phyloP scores from a whole-genome alignment of 106 monocot species.

The Apostasia ramifera region DNA sequence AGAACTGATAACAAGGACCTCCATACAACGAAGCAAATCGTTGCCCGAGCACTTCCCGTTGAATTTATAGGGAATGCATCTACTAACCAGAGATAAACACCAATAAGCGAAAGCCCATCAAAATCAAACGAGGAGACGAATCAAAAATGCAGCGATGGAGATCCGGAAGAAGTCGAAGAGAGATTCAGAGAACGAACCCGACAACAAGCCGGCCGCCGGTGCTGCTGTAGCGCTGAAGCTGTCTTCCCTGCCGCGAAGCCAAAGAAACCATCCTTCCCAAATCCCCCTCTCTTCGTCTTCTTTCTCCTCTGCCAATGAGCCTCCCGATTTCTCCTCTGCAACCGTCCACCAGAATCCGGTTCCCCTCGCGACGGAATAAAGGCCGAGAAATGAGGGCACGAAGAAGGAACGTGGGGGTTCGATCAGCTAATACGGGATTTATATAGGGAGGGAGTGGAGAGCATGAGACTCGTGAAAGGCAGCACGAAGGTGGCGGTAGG shows the following conservation, averaged over 20 bases:
- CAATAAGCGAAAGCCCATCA: background rate
- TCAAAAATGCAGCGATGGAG: background rate
- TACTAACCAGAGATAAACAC: slow-evolving; percentile 5
- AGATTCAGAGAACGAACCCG: slow-evolving; percentile 25
- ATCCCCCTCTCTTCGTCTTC: background rate
- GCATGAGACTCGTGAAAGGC: background rate
- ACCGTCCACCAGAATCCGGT: background rate
- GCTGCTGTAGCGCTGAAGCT: slow-evolving; percentile 35
- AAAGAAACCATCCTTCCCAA: slow-evolving; percentile 15
- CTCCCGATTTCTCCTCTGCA: background rate
- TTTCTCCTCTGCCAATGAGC: background rate
- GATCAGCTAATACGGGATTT: background rate
- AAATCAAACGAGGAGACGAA: background rate
- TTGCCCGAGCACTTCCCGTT: slow-evolving; percentile 8
- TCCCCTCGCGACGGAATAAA: background rate
- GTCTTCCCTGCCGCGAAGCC: slow-evolving; percentile 41
- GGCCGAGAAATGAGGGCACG: background rate
- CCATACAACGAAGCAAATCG: slow-evolving; percentile 21
- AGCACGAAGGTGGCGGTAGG: background rate
- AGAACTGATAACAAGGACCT: slow-evolving; percentile 76
- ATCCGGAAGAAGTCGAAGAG: background rate
- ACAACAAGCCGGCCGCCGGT: slow-evolving; percentile 39
- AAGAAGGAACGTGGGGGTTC: background rate
- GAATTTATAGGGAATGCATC: slow-evolving; percentile 75
- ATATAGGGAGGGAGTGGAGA: slow-evolving; percentile 2